A percentile compares a stretch with the other conserved stretches of the same genome.
Evolutionary conservation across 2,329 filamentous ascomycete genomes (phyloP).

Genomic region (Biscogniauxia sp.): DNA sequence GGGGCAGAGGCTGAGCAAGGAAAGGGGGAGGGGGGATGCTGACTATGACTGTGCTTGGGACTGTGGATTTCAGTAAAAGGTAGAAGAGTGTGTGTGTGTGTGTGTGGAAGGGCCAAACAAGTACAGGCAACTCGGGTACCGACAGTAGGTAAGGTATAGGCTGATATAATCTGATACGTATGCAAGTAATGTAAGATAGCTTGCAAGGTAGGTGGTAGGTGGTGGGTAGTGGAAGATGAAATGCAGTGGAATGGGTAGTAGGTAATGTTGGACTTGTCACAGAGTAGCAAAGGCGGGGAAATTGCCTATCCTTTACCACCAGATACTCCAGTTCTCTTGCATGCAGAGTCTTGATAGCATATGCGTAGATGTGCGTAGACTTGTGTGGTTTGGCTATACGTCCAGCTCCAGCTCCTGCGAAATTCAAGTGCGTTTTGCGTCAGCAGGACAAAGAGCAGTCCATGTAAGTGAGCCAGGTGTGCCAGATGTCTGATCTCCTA

Average conservation of each 20-base stretch:
- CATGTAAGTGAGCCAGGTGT: background rate
- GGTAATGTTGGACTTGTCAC: too few species aligned
- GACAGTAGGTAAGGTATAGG: too few species aligned
- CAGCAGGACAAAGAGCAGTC: background rate
- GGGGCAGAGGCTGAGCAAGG: background rate
- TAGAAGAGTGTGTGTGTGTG: too few species aligned
- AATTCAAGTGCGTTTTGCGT: background rate
- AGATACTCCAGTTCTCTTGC: background rate
- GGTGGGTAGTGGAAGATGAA: too few species aligned
- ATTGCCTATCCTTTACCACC: background rate
- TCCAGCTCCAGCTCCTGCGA: background rate
- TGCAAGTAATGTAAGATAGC: too few species aligned
- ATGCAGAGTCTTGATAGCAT: background rate
- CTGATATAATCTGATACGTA: too few species aligned
- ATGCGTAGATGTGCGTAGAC: background rate
- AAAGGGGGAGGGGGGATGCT: background rate
- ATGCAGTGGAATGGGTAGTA: too few species aligned
- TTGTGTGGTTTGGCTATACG: background rate
- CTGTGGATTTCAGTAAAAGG: too few species aligned
- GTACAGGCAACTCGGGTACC: too few species aligned
- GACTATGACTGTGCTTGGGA: too few species aligned
- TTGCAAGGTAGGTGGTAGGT: too few species aligned
- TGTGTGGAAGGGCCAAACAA: too few species aligned
- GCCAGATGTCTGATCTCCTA: background rate
- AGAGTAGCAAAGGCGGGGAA: background rate